Evolutionary conservation across 306 rosid genomes (phyloP), one percentile per base, ranked within the genome.

Genomic region (Malus sieversii): DNA sequence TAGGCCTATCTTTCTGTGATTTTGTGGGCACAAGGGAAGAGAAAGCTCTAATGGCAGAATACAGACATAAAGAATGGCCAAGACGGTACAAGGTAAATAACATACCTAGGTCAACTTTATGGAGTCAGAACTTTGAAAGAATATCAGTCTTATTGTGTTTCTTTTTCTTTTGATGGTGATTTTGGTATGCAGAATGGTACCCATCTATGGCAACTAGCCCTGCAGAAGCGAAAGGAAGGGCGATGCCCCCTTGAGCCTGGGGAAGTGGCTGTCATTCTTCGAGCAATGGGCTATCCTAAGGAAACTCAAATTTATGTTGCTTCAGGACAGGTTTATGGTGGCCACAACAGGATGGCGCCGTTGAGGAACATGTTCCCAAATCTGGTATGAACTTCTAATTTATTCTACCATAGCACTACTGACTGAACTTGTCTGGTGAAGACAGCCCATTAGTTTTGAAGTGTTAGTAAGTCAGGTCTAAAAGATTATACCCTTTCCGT

Each of bases 261-360:
- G 63, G 99, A 95, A 90, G 99, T 95, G 82, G 99, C 99, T 35
- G 97, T 95, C 45, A 88, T 95, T 85, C 99, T 95, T 60, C 91
- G 99, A 40, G 99, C 99, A 68, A 87, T 95, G 97, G 99, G 99
- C 75, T 95, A 95, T 81, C 92, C 96, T 0, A 95, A 90, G 83
- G 99, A 95, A 84, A 95, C 99, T 44, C 99, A 95, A 87, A 95
- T 95, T 77, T 95, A 95, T 77, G 99, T 95, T 64, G 99, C 97
- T 80, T 95, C 99, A 58, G 99, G 99, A 44, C 97, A 95, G 84
- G 99, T 95, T 77, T 95, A 95, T 71, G 99, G 99, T 70, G 99
- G 99, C 72, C 97, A 92, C 85, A 95, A 95, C 80, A 87, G 99
- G 80, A 95, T 95, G 99, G 99, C 97, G 7, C 92, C 99, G 3